phyloP scores from a whole-genome alignment of 345 rosid genomes.

The Crucihimalaya himalaica region DNA sequence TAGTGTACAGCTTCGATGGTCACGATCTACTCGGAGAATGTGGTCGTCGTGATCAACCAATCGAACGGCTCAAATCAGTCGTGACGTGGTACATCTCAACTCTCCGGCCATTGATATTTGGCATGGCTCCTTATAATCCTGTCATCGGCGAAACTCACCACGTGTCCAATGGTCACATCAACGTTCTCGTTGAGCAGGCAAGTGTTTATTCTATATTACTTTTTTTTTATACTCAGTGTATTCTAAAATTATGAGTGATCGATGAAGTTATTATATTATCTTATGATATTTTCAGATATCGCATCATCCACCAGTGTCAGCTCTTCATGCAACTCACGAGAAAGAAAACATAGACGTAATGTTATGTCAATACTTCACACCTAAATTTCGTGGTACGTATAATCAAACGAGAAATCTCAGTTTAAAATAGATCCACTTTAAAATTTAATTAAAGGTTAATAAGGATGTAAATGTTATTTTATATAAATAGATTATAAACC shows the following conservation, averaged over 20 bases:
- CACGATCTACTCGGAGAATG: slow-evolving; percentile 55
- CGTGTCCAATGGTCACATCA: slow-evolving; percentile 61
- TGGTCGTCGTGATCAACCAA: slow-evolving; percentile 45
- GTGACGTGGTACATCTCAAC: slow-evolving; percentile 76
- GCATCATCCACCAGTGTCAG: slow-evolving; percentile 86
- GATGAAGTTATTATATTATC: not conserved
- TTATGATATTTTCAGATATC: slow-evolving; percentile 54
- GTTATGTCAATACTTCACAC: slow-evolving; percentile 65
- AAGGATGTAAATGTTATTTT: too few species aligned
- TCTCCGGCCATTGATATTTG: slow-evolving; percentile 57
- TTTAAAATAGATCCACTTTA: too few species aligned
- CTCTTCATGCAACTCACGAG: slow-evolving; percentile 81
- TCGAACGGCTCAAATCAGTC: slow-evolving; percentile 56
- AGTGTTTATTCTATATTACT: too few species aligned
- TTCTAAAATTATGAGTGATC: not conserved
- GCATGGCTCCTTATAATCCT: slow-evolving; percentile 81
- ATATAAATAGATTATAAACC: too few species aligned
- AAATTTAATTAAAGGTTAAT: too few species aligned
- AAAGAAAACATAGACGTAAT: slow-evolving; percentile 58
- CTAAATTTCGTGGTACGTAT: slow-evolving; percentile 65
- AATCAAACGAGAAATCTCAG: too few species aligned
- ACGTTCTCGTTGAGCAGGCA: slow-evolving; percentile 80
- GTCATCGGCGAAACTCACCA: slow-evolving; percentile 94
- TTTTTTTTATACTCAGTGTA: too few species aligned
- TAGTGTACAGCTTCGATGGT: slow-evolving; percentile 50